phyloP scores from a whole-genome alignment of 306 rosid species.

The Fagus sylvatica region DNA sequence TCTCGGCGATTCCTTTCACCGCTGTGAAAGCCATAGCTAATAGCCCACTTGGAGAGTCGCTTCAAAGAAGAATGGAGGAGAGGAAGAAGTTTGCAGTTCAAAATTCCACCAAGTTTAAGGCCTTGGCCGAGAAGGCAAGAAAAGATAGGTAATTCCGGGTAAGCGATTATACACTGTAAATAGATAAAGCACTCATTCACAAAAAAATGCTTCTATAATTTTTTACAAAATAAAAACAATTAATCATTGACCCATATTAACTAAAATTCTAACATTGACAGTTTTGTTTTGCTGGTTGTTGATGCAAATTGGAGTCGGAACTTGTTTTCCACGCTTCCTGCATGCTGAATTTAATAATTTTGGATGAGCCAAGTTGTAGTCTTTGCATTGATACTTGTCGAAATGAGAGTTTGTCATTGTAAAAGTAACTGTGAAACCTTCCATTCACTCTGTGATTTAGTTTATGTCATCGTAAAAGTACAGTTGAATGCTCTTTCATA shows the following conservation, averaged over 20 bases:
- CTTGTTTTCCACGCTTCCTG: conserved; percentile 2
- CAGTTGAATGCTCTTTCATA: not conserved
- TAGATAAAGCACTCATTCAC: not conserved
- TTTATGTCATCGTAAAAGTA: not conserved
- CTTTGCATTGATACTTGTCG: not conserved
- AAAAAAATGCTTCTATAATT: not conserved
- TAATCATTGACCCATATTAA: too few relatives aligned
- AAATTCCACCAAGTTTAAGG: conserved; percentile 61
- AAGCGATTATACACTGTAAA: not conserved
- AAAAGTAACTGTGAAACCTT: too few relatives aligned
- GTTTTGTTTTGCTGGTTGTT: not conserved
- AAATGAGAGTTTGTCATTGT: not conserved
- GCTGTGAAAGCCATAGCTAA: conserved; percentile 87
- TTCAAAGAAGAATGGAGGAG: conserved; percentile 62
- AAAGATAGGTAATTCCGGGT: conserved; percentile 64
- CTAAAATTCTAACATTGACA: too few relatives aligned
- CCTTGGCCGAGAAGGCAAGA: conserved; percentile 55
- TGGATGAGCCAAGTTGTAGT: not conserved
- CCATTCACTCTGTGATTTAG: too few relatives aligned
- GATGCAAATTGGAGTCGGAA: not conserved
- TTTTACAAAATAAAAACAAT: too few relatives aligned
- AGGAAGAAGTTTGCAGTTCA: conserved; percentile 47
- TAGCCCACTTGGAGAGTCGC: conserved; percentile 83
- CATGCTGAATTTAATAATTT: not conserved
- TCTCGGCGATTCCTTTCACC: conserved; percentile 92